Evolutionary conservation across 345 rosid genomes (phyloP), one percentile per base, ranked within the genome.

Genomic region (Zanthoxylum bungeanum): DNA sequence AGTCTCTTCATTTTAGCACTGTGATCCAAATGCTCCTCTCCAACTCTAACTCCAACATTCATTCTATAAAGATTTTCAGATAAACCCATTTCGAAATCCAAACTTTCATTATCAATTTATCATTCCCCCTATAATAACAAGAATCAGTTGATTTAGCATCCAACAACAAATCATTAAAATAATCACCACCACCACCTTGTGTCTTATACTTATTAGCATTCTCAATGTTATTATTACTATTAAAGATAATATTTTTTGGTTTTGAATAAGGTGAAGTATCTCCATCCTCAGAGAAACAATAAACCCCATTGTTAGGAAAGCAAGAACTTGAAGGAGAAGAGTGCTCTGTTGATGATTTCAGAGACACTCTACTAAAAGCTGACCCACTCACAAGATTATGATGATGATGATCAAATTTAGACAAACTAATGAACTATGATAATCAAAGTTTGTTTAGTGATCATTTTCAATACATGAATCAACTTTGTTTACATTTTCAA

Each of bases 41-140:
- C 49, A 25, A 65, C 66, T 24, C 75, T 85, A 52, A 79, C 80
- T 63, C 76, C 66, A 67, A 89, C 72, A 76, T 76, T 82, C 89
- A 89, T 70, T 55, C 79, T 67, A 51, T 19, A 27, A 4, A 87
- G 77, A 78, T 67, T 75, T 50, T 77, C 61, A 64, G 84, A 77
- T 76, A 89, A 70, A 58, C 81, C 83, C 21, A 75, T 11, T 76
- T 47, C 77, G 55, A 75, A 71, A 46, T 67, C 78, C 42, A 50
- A 39, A 39, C 70, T 71, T 12, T 36, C 76, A 34, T 55, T 74
- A 49, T 63, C 63, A 62, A 22, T 78, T 55, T 74, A 49, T 63
- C 63, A 62, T 31, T 78, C 75, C 52, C 67, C 55, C 52, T 57
- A 33, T 9, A 39, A 55, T 33, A 56, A 70, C 44, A 56, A 74